phyloP scores from a whole-genome alignment of 2,329 filamentous ascomycete genomes.

The Ceratocystis cacaofunesta region DNA sequence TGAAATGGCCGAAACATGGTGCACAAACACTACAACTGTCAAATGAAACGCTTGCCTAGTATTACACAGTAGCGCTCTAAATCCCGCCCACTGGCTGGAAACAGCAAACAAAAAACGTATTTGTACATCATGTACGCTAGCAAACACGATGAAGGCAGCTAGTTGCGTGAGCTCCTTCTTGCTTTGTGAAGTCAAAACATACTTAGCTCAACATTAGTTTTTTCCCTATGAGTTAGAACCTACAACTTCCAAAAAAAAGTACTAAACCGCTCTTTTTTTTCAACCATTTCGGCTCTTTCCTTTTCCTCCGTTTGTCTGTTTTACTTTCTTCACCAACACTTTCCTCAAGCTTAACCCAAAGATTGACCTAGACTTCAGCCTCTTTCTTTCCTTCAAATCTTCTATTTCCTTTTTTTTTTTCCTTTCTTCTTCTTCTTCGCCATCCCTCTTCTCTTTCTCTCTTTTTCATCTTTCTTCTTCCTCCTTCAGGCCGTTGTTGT shows the following conservation, averaged over 20 bases:
- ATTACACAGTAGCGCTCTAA: not conserved
- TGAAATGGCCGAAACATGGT: not conserved
- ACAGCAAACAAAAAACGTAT: not conserved
- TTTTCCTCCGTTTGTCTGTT: conserved; percentile 3
- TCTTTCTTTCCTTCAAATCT: not conserved
- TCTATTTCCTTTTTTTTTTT: not conserved
- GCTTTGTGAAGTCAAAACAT: not conserved
- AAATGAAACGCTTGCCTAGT: not conserved
- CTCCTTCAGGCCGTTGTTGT: not conserved
- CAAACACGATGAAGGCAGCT: not conserved
- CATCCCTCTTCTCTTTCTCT: not conserved
- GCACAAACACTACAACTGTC: not conserved
- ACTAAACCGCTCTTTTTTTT: not conserved
- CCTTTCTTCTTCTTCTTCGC: not conserved
- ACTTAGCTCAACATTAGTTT: not conserved
- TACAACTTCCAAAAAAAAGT: not conserved
- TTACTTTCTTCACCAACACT: not conserved
- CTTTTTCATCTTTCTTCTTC: not conserved
- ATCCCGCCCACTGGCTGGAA: not conserved
- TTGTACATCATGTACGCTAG: not conserved
- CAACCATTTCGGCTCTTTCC: not conserved
- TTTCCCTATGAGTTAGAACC: not conserved
- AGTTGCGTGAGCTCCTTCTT: not conserved
- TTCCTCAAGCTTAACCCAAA: not conserved
- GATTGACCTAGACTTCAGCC: not conserved